Base-by-base conservation (phyloP, 768 basidiomycete species). In the Dictyophora rubrovolvata region DNA sequence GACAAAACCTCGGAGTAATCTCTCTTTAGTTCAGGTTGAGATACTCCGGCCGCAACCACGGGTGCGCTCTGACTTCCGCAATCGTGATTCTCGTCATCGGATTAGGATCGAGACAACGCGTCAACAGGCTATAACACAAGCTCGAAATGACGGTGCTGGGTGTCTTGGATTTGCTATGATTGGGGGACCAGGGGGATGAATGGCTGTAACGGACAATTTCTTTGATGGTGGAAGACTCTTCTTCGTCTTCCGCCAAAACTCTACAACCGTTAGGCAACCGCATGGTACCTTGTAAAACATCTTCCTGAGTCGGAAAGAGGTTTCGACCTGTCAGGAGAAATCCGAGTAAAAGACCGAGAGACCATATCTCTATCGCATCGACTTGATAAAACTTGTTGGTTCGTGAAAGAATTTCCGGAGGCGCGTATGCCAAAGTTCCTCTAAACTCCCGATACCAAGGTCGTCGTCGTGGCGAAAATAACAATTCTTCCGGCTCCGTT, bases 301-400 rank as follows among this genome's bases (percentile, higher is more conserved):
- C 86, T 65, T 84, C 81, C 63, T 87, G 86, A 17, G 88, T 89
- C 51, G 91, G 89, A 69, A 98, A 99, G 1, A 94, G 94, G 17
- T 95, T 88, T 61, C 87, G 77, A 2, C 95, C 95, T 18, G 92
- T 94, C 54, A 99, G 80, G 57, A 99, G 79, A 69, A 93, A 96
- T 50, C 92, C 95, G 65, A 99, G 84, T 57, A 99, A 81, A 35
- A 98, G 89, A 17, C 95, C 95, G 21, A 96, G 81, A 8, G 89
- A 91, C 95, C 95, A 99, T 48, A 98, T 83, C 70, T 99, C 95
- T 22, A 92, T 93, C 42, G 94, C 93, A 0, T 93, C 84, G 0
- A 95, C 93, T 61, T 89, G 89, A 69, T 99, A 97, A 11, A 83
- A 80, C 67, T 84, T 83, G 34, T 28, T 47, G 16, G 21, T 16